Base-by-base conservation (phyloP, 2,329 filamentous ascomycete genomes). In the Aspergillus latus region DNA sequence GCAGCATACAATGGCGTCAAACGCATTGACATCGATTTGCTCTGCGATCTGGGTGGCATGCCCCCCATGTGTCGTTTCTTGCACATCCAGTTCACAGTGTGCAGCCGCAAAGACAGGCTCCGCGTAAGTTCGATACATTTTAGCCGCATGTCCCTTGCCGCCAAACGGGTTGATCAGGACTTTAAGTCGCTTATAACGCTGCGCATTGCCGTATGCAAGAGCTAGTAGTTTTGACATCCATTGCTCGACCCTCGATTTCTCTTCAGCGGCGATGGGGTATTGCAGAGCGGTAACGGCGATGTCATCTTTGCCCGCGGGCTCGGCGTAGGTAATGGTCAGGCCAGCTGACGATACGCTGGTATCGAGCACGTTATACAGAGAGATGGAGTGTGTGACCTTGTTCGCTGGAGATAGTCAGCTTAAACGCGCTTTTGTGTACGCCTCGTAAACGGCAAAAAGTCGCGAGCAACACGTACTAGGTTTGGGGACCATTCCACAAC, bases 131-230 rank as follows among this genome's bases (percentile, higher is more conserved):
- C 86, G 77, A 82, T 92, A 97, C 61, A 86, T 82, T 68, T 85
- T 88, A 59, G 84, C 76, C 1, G 92, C 93, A 40, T 78, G 77
- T 13, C 93, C 93, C 42, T 91, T 89, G 0, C 94, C 94, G 11
- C 92, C 90, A 66, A 92, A 88, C 0, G 94, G 94, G 72, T 99
- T 99, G 59, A 99, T 82, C 43, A 97, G 78, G 10, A 97, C 86
- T 72, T 94, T 96, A 60, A 94, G 86, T 46, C 90, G 85, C 73
- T 92, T 94, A 56, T 80, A 82, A 52, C 81, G 82, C 66, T 88
- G 84, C 1, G 88, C 82, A 6, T 78, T 76, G 54, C 78, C 87
- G 67, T 96, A 97, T 26, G 92, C 85, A 46, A 82, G 81, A 36
- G 85, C 77, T 16, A 96, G 71, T 34, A 97, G 80, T 51, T 76